These are phyloP conservation scores for Fusarium cyanostomum DNA, from an alignment of 2,329 filamentous ascomycete genomes.

Conservation along the genomic window DNA sequence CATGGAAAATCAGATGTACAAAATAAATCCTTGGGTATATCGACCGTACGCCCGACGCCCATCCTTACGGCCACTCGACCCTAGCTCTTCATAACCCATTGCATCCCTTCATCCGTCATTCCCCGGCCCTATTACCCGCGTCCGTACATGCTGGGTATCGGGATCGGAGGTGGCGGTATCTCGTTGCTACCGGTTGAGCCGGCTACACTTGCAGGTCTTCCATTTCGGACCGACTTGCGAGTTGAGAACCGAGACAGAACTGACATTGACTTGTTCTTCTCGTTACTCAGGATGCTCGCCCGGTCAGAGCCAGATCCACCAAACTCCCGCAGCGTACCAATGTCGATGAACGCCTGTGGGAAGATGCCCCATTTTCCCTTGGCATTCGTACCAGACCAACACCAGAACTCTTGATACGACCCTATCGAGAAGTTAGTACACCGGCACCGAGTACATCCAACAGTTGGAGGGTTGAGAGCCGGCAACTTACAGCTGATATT, in stretches of 20 bases:
- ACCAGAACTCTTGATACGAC: slow-evolving; percentile 62
- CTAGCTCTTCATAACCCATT: slow-evolving; percentile 12
- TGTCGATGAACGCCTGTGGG: slow-evolving; percentile 60
- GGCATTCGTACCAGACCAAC: slow-evolving; percentile 63
- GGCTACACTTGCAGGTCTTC: slow-evolving; percentile 47
- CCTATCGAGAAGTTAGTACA: slow-evolving; percentile 45
- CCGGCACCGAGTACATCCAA: background rate
- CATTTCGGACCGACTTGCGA: slow-evolving; percentile 42
- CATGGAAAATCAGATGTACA: background rate
- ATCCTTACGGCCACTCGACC: background rate
- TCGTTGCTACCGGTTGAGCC: slow-evolving; percentile 48
- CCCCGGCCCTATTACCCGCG: background rate
- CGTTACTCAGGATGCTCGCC: slow-evolving; percentile 46
- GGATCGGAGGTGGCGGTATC: slow-evolving; percentile 33
- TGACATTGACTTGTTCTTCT: slow-evolving; percentile 48
- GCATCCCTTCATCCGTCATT: background rate
- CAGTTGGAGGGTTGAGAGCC: background rate
- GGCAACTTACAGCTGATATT: slow-evolving; percentile 66
- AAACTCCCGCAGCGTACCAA: slow-evolving; percentile 54
- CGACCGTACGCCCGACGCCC: slow-evolving; percentile 30
- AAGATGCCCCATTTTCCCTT: slow-evolving; percentile 65
- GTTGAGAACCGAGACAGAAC: slow-evolving; percentile 50
- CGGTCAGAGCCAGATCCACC: slow-evolving; percentile 41
- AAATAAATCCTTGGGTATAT: slow-evolving; percentile 29
- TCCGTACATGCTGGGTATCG: slow-evolving; percentile 14